Evolutionary conservation across 2,329 filamentous ascomycete species (phyloP), one percentile per base, ranked within the genome.

Genomic region (Neopestalotiopsis clavispora): DNA sequence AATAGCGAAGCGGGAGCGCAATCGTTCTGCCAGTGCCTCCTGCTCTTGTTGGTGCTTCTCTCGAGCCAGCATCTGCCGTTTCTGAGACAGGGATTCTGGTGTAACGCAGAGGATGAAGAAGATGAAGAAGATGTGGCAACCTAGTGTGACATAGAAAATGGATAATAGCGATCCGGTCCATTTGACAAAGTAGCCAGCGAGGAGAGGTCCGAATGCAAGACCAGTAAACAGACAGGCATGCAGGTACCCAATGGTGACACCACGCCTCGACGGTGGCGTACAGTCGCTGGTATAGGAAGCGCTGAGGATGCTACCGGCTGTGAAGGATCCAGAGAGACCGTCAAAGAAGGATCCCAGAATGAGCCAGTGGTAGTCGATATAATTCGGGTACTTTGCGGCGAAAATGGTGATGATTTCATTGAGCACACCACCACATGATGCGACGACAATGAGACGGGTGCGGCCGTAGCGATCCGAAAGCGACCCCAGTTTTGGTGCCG

Each of bases 271-370:
- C 0, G 94, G 93, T 4, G 92, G 85, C 0, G 94, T 95, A 80
- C 94, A 97, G 79, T 99, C 96, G 56, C 94, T 91, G 13, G 93
- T 91, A 79, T 98, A 99, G 0, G 95, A 94, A 78, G 97, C 91
- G 28, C 90, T 91, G 69, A 97, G 83, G 23, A 91, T 83, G 60
- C 92, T 92, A 34, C 91, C 92, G 0, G 94, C 89, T 1, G 94
- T 97, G 78, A 98, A 97, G 0, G 95, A 97, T 7, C 96, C 96
- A 10, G 90, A 90, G 4, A 97, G 76, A 4, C 96, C 96, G 76
- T 99, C 96, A 60, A 95, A 84, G 10, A 93, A 84, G 45, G 91
- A 89, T 10, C 94, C 94, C 1, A 95, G 78, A 5, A 98, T 82
- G 28, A 99, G 83, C 88, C 93, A 92, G 67, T 92, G 90, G 75